Evolutionary conservation across 352 stramenopile genomes (phyloP), one percentile per base, ranked within the genome.

Genomic region (Hyaloperonospora brassicae): DNA sequence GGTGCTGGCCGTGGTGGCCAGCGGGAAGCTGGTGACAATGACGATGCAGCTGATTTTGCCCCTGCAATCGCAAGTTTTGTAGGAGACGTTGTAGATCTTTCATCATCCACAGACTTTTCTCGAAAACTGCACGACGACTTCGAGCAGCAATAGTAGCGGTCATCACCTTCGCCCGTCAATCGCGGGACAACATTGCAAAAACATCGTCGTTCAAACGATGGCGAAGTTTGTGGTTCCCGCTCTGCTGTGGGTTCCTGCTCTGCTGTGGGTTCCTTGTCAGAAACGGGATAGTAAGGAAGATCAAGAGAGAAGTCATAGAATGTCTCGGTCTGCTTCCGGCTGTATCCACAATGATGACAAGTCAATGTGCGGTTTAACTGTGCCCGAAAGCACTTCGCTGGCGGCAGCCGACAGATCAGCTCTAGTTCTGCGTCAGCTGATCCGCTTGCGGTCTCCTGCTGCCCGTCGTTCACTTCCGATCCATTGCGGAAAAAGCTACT

Each of bases 261-360:
- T 31, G n/a, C n/a, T n/a, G n/a, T n/a, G n/a, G n/a, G n/a, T n/a
- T n/a, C n/a, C n/a, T n/a, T n/a, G n/a, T n/a, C n/a, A n/a, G 49
- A 52, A 44, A 52, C 39, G n/a, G 56, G 46, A 38, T 62, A 51
- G 49, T 78, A 73, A 21, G 84, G 82, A 11, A 95, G 50, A 64
- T 95, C 84, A 13, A 95, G 59, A 2, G 84, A 93, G 52, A 95
- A 89, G 47, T 95, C 82, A 49, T 89, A 89, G 54, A 93, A 95
- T 34, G 72, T 79, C 55, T 95, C 84, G 7, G 80, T 61, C 50
- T 89, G 69, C 47, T 84, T 84, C 23, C 84, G 77, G 24, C 68
- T 89, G 70, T 92, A 93, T 11, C 68, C 66, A 61, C 84, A 95
- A 24, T 67, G 83, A 14, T 59, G 66, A 60, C 84, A 95, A 3